Evolutionary conservation across 805 yeast species (phyloP), one percentile per base, ranked within the genome.

Genomic region (Wickerhamiella shivajii): DNA sequence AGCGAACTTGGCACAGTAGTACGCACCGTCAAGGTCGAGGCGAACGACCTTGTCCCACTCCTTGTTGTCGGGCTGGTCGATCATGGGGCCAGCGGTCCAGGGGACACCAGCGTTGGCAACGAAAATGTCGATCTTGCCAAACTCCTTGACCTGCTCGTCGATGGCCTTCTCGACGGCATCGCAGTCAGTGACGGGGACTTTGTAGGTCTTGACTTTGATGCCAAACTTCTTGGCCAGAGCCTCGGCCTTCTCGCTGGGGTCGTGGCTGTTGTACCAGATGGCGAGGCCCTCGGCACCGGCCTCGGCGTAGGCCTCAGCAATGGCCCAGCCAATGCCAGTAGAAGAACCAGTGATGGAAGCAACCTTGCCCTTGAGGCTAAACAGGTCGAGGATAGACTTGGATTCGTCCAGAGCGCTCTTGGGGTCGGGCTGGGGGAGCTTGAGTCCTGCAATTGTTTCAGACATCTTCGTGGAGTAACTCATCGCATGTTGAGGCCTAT

Each of bases 91-190:
- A 14, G 68, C 63, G 14, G 69, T 64, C 92, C 92, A 81, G n/a
- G 83, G 74, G 28, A 79, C 73, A 28, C 95, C 95, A 11, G 94
- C 94, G 53, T 83, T 83, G 45, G 93, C 93, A 26, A 83, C 90
- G 49, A 79, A 76, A 21, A 80, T 60, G 54, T 83, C 93, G 44
- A 83, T 73, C 41, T 71, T 71, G 37, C 90, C 90, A 52, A 83
- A 81, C 48, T 80, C 92, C 35, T 55, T 41, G 41, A 62, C 69
- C 39, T 74, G 71, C 52, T 63, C 64, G 21, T 49, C 49, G 31
- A 76, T 60, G 3, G 69, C 64, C 13, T 41, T 43, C 42, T 67
- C 67, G 29, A 77, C 80, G 6, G 53, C 61, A 10, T 59, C 64
- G 33, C 60, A 42, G 42, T 69, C 66, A 33, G 67, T 59, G 34